These are phyloP conservation scores for Guadua angustifolia DNA, from an alignment of 176 grass and related monocot genomes.

Conservation along the genomic window DNA sequence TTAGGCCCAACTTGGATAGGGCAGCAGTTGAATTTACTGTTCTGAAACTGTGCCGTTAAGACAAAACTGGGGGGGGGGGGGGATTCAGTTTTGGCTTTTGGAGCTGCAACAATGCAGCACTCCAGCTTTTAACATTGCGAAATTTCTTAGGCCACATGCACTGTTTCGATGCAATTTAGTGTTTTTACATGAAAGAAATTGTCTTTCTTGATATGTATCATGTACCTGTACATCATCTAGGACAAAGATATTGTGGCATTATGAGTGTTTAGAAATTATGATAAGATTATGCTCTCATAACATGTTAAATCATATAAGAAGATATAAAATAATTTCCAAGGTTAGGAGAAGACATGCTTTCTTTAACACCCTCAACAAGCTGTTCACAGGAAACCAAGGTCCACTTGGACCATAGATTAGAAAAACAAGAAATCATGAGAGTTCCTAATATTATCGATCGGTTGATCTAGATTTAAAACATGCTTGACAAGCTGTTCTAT, in stretches of 20 bases:
- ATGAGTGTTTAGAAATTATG: background rate
- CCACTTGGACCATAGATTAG: constrained; percentile 20
- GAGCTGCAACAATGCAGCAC: background rate
- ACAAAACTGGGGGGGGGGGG: too few species aligned
- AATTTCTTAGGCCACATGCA: background rate
- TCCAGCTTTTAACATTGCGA: background rate
- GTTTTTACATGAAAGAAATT: background rate
- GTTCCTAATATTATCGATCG: background rate
- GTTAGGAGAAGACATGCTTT: constrained; percentile 13
- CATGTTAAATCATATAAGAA: background rate
- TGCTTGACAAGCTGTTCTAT: background rate
- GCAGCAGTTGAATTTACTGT: background rate
- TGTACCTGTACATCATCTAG: background rate
- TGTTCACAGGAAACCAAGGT: constrained; percentile 7
- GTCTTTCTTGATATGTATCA: background rate
- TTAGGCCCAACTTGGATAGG: background rate
- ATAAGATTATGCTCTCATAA: background rate
- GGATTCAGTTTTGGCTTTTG: background rate
- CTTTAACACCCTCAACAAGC: background rate
- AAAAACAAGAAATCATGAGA: background rate
- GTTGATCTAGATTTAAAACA: constrained; percentile 2
- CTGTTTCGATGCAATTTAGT: background rate
- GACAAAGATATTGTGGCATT: background rate
- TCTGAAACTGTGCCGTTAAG: background rate
- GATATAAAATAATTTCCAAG: background rate